phyloP scores from a whole-genome alignment of 257 asterid genomes.

The Capsicum baccatum region DNA sequence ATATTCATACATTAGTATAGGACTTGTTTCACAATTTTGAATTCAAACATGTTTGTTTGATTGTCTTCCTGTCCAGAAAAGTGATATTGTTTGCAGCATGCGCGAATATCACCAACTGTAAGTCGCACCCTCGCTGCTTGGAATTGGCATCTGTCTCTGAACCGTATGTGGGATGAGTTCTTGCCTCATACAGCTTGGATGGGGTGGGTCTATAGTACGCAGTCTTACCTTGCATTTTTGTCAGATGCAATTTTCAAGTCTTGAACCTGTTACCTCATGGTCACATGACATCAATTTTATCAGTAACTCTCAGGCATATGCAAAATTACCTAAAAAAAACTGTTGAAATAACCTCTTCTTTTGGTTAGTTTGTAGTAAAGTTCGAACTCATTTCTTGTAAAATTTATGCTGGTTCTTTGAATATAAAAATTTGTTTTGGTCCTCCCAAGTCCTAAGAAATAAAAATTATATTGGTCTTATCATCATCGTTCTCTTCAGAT shows the following conservation, averaged over 20 bases:
- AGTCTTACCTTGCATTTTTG: no score
- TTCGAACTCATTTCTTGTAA: no score
- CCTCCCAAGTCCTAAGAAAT: neutral
- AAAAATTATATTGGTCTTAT: neutral
- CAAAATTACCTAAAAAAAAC: neutral
- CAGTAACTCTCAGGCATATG: neutral
- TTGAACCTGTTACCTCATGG: no score
- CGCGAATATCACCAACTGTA: no score
- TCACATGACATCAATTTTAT: no score
- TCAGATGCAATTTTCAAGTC: no score
- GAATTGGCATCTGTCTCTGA: neutral
- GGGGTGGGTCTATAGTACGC: no score
- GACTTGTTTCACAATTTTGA: neutral
- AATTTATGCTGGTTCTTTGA: neutral
- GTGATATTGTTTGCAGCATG: neutral
- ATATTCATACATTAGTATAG: neutral
- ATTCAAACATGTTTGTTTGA: neutral
- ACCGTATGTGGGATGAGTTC: no score
- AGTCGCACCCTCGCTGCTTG: neutral
- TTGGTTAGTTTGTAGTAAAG: neutral
- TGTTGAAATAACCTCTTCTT: neutral
- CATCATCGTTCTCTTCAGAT: neutral
- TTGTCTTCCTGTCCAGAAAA: neutral
- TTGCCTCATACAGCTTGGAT: no score
- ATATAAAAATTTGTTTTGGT: no score